These are phyloP conservation scores for Clonostachys chloroleuca DNA, from an alignment of 2,329 filamentous ascomycete species.

Conservation along the genomic window DNA sequence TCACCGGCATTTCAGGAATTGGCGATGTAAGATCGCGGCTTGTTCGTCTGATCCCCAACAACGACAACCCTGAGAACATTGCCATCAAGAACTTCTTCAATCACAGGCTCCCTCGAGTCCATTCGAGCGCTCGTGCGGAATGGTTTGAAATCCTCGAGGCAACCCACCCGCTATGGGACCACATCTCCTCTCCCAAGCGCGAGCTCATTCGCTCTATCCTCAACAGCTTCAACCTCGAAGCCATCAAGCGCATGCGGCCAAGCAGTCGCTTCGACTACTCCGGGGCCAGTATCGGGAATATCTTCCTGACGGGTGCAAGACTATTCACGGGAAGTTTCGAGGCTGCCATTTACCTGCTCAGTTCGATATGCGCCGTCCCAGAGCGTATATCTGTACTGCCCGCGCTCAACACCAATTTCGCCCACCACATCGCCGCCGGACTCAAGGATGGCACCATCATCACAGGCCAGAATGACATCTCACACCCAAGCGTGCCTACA, in stretches of 20 bases:
- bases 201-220: slow-evolving; percentile 75
- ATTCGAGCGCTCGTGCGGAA: slow-evolving; percentile 64
- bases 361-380: slow-evolving; percentile 81
- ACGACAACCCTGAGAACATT: slow-evolving; percentile 56
- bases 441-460: slow-evolving; percentile 74
- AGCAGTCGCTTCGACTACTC: slow-evolving; percentile 74
- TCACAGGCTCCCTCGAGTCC: slow-evolving; percentile 62
- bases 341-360: slow-evolving; percentile 84
- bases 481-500: slow-evolving; percentile 71
- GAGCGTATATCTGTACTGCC: slow-evolving; percentile 75
- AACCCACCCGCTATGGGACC: slow-evolving; percentile 69
- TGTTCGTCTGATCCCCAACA: slow-evolving; percentile 78
- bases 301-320: slow-evolving; percentile 79
- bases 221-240: slow-evolving; percentile 73
- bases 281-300: slow-evolving; percentile 70
- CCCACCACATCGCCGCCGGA: slow-evolving; percentile 86
- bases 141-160: slow-evolving; percentile 90
- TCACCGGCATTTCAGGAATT: slow-evolving; percentile 43
- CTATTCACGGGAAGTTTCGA: slow-evolving; percentile 93
- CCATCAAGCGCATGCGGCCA: slow-evolving; percentile 70
- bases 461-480: slow-evolving; percentile 89
- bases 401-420: slow-evolving; percentile 92
- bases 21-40: slow-evolving; percentile 54
- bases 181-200: slow-evolving; percentile 65
- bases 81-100: slow-evolving; percentile 86